Base-by-base conservation (phyloP, 768 basidiomycete species). In the Psilocybe sp. region DNA sequence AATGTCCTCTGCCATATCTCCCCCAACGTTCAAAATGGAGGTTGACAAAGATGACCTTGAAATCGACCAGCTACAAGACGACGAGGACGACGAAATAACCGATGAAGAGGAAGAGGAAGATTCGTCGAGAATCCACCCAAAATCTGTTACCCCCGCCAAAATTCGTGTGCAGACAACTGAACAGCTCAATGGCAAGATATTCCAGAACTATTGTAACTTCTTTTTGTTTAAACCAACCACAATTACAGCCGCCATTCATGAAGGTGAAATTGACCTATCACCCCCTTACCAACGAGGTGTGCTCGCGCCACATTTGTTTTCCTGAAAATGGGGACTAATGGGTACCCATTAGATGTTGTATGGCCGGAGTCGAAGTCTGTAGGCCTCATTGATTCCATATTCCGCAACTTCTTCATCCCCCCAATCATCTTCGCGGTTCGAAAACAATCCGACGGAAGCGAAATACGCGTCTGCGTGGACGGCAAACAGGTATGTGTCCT, bases 401-500 rank as follows among this genome's bases (percentile, higher is more conserved):
- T 87, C 57, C 82, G 81, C 33, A 88, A 90, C 60, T 89, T 80
- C 56, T 90, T 84, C 48, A 78, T 92, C 8, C 90, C 90, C 0
- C 86, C 89, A 0, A 74, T 92, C 18, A 84, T 92, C 9, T 91
- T 92, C 53, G 86, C 86, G 41, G 71, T 82, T 14, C 62, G 70
- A 37, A 69, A 67, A 33, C 70, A 76, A 42, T 75, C 79, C 1
- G 82, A 87, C 20, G 83, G 79, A 2, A 69, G 74, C 3, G 79
- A 81, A 55, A 66, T 71, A 4, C 73, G 84, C 49, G 70, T 82
- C 5, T 90, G 88, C 49, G 87, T 90, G 2, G 90, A 92, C 57
- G 90, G 90, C 5, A 92, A 92, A 59, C 90, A 92, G 78, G 88
- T 70, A 73, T 67, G 69, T 73, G n/a, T n/a, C n/a, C n/a, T n/a